Conservation (phyloP, 306 rosid species). For the Alnus rubra region DNA sequence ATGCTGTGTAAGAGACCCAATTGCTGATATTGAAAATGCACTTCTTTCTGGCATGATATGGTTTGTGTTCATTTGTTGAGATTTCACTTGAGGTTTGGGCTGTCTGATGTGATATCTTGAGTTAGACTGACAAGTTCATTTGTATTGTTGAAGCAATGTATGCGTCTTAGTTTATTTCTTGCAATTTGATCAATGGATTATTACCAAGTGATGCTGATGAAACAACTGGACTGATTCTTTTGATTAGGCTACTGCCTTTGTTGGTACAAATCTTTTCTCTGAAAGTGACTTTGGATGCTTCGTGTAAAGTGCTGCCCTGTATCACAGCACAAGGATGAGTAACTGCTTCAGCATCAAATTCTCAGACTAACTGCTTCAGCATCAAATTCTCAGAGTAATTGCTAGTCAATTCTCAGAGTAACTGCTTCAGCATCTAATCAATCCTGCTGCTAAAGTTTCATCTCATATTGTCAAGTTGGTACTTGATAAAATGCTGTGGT, state of each 20-base stretch:
- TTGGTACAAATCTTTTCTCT: not conserved
- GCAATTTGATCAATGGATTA: not conserved
- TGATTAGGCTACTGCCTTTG: not conserved
- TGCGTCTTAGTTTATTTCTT: not conserved
- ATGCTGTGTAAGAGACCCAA: not conserved
- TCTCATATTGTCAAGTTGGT: not conserved
- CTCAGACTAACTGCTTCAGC: too few species aligned
- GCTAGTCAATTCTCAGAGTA: not conserved
- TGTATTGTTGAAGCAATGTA: not conserved
- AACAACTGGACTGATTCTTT: not conserved
- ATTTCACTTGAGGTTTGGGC: not conserved
- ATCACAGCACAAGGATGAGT: not conserved
- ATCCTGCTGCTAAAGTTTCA: not conserved
- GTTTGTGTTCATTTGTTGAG: not conserved
- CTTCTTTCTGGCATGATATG: not conserved
- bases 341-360: too few species aligned
- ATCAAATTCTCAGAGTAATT: too few species aligned
- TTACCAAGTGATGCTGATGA: not conserved
- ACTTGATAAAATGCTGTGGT: not conserved
- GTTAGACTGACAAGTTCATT: not conserved
- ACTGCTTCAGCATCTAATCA: not conserved
- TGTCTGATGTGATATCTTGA: not conserved
- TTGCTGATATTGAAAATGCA: not conserved
- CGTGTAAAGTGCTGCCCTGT: not conserved
- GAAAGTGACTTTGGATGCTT: not conserved